A percentile compares a stretch with the other conserved stretches of the same genome.
Conservation (phyloP, 768 basidiomycete species). For the Mrakia hoshinonis region DNA sequence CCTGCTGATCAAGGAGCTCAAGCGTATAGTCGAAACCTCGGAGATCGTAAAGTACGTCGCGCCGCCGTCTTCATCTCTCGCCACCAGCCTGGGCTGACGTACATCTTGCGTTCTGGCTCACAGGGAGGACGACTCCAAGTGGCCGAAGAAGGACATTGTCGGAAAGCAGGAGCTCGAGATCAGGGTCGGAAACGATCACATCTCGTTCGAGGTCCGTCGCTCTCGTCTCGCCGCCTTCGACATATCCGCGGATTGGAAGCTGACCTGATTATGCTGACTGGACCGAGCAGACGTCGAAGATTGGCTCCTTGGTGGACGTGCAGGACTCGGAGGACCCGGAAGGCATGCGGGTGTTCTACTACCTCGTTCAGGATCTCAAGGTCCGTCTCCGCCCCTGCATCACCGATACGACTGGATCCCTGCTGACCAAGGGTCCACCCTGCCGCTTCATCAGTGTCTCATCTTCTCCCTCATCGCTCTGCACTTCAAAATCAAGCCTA, state of each 20-base stretch:
- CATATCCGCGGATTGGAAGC: background rate
- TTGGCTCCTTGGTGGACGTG: conserved; percentile 91
- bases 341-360: conserved; percentile 94
- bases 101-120: too few species aligned
- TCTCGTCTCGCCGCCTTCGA: background rate
- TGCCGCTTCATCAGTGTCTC: conserved; percentile 58
- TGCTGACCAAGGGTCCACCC: too few species aligned
- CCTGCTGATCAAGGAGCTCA: conserved; percentile 84
- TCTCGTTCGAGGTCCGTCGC: conserved; percentile 77
- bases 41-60: conserved; percentile 76
- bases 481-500: conserved; percentile 99
- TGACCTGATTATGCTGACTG: background rate
- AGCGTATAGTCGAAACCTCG: conserved; percentile 81
- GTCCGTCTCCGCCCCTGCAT: conserved; percentile 43
- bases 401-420: background rate
- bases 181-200: conserved; percentile 85
- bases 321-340: conserved; percentile 96
- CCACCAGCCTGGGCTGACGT: too few species aligned
- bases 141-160: conserved; percentile 99
- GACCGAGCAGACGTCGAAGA: conserved; percentile 77
- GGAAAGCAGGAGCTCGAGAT: conserved; percentile 98
- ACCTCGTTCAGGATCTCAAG: conserved; percentile 95
- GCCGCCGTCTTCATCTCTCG: background rate
- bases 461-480: conserved; percentile 97
- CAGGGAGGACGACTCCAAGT: conserved; percentile 96